These are phyloP conservation scores for Emericellopsis terricola DNA, from an alignment of 495 filamentous ascomycete species.

Conservation along the genomic window DNA sequence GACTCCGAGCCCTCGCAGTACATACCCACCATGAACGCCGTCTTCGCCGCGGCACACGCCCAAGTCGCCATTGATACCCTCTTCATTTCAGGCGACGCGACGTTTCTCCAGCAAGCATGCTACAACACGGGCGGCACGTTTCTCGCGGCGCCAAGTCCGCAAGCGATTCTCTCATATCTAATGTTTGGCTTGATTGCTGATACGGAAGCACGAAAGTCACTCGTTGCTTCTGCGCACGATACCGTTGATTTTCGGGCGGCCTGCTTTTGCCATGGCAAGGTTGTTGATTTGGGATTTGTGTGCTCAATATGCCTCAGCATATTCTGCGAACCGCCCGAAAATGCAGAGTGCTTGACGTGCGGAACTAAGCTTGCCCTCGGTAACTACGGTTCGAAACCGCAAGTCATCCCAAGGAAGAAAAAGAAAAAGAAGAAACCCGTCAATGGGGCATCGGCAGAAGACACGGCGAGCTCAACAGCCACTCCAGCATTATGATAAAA, in stretches of 20 bases:
- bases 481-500: conserved; percentile 15
- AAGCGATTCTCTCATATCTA: conserved; percentile 69
- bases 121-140: conserved; percentile 85
- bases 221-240: conserved; percentile 65
- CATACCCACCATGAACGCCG: conserved; percentile 93
- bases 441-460: conserved; percentile 16
- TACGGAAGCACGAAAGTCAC: conserved; percentile 39
- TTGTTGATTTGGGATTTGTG: conserved; percentile 85
- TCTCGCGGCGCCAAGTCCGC: conserved; percentile 43
- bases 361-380: conserved; percentile 63
- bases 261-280: conserved; percentile 86
- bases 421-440: conserved; percentile 47
- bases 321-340: conserved; percentile 27
- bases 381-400: conserved; percentile 55
- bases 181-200: conserved; percentile 84
- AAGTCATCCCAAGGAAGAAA: conserved; percentile 51
- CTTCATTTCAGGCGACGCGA: conserved; percentile 58
- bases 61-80: conserved; percentile 80
- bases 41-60: conserved; percentile 81
- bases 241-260: conserved; percentile 91
- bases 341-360: conserved; percentile 74
- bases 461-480: conserved; percentile 21
- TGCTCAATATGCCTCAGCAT: conserved; percentile 90
- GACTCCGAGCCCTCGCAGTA: conserved; percentile 77
- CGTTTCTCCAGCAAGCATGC: conserved; percentile 88